Percentiles rank a stretch among this genome's conserved stretches.
Conservation (phyloP, 1,284 basidiomycete genomes). For the Malassezia nana region DNA sequence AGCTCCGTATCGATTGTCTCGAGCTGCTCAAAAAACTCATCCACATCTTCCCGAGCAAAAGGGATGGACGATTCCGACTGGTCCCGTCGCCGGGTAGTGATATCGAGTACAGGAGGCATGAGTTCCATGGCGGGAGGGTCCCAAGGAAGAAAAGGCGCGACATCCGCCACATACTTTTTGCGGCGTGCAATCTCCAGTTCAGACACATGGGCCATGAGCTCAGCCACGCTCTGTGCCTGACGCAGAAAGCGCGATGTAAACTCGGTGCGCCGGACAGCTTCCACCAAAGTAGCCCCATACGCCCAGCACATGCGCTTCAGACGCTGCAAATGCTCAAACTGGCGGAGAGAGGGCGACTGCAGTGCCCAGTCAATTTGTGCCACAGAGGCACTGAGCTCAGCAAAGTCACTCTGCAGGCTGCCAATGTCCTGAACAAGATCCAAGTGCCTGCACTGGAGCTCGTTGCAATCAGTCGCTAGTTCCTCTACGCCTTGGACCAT, state of each 20-base stretch:
- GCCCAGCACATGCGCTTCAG: constrained; percentile 82
- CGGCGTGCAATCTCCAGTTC: constrained; percentile 33
- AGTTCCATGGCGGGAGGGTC: constrained; percentile 35
- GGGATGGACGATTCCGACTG: constrained; percentile 6
- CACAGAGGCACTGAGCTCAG: constrained; percentile 29
- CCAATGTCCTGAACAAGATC: constrained; percentile 42
- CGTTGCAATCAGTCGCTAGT: constrained; percentile 41
- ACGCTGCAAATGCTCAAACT: constrained; percentile 78
- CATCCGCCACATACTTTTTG: constrained; percentile 24
- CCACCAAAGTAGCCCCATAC: constrained; percentile 81
- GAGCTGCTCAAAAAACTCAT: constrained; percentile 26
- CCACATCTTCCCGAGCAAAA: constrained; percentile 26
- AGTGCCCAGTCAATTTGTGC: constrained; percentile 33
- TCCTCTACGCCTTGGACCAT: constrained; percentile 28
- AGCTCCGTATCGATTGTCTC: constrained; percentile 26
- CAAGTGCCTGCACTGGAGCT: constrained; percentile 35
- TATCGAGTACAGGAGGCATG: constrained; percentile 34
- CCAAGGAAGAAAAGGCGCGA: constrained; percentile 35
- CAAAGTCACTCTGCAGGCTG: constrained; percentile 44
- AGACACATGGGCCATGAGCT: constrained; percentile 42
- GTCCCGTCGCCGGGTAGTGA: constrained; percentile 28
- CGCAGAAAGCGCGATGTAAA: constrained; percentile 52
- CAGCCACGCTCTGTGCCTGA: constrained; percentile 37
- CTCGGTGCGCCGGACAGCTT: constrained; percentile 78
- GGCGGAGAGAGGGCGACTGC: constrained; percentile 51